Evolutionary conservation across 1,139 yeast genomes (phyloP).

Genomic region (Saccharomycopsis hybrid): DNA sequence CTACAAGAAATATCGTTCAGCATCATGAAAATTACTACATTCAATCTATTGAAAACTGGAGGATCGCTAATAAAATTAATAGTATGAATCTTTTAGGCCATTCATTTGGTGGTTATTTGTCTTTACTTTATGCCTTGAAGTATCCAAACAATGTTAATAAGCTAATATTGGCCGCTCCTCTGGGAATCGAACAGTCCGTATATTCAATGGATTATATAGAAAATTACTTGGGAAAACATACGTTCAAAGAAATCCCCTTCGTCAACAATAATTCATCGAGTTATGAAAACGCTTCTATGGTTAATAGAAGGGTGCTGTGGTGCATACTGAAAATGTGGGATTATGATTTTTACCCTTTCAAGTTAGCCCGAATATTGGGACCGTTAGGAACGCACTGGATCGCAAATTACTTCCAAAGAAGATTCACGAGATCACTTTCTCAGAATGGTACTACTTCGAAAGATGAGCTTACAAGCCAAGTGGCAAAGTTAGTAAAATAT

Average conservation of each 20-base stretch:
- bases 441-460: constrained; percentile 2
- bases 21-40: constrained; percentile 70
- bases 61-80: constrained; percentile 46
- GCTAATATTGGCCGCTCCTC: constrained; percentile 77
- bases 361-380: constrained; percentile 14
- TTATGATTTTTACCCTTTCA: constrained; percentile 12
- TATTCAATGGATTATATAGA: constrained; percentile 38
- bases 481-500: constrained; percentile 10
- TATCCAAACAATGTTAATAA: constrained; percentile 63
- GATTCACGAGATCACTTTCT: constrained; percentile 2
- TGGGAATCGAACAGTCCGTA: constrained; percentile 75
- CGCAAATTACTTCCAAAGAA: constrained; percentile 4
- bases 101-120: constrained; percentile 87
- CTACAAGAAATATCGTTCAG: constrained; percentile 29
- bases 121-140: constrained; percentile 69
- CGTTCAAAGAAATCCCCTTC: not conserved
- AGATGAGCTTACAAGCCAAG: not conserved
- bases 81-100: constrained; percentile 79
- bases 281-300: constrained; percentile 1
- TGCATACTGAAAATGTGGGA: constrained; percentile 14
- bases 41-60: constrained; percentile 83
- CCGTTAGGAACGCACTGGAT: constrained; percentile 19
- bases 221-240: not conserved
- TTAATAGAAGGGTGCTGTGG: no score
- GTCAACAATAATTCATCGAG: not conserved